Evolutionary conservation across 371 early-diverging fungal species (phyloP).

Genomic region (Syncephalis plumigaleata): DNA sequence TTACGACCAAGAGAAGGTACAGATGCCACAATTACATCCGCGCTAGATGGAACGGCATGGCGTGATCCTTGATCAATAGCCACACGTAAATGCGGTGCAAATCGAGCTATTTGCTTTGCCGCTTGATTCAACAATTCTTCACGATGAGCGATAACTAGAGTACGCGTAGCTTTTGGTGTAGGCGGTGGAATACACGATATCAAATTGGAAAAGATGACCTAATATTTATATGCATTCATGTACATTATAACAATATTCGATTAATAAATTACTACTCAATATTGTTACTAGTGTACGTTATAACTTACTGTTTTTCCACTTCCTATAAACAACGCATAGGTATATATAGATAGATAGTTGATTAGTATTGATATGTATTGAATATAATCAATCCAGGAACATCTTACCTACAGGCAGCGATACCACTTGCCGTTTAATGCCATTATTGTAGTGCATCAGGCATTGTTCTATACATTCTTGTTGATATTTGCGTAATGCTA

Average conservation of each 20-base stretch:
- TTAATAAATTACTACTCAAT: not conserved
- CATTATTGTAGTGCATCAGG: constrained; percentile 24
- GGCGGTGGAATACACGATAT: constrained; percentile 46
- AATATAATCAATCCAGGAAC: not conserved
- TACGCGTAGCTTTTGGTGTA: constrained; percentile 44
- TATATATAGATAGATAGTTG: too few species aligned
- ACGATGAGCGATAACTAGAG: constrained; percentile 71
- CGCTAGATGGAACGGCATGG: constrained; percentile 25
- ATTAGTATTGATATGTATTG: too few species aligned
- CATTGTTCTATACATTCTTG: constrained; percentile 56
- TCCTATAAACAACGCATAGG: constrained; percentile 26
- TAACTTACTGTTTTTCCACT: constrained; percentile 67
- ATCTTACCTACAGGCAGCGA: constrained; percentile 56
- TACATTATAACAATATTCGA: too few species aligned
- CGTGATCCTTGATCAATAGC: constrained; percentile 44
- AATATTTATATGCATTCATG: not conserved
- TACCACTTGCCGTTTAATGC: constrained; percentile 50
- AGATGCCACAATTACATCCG: constrained; percentile 62
- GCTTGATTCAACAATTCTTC: constrained; percentile 78
- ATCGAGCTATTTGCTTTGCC: constrained; percentile 30
- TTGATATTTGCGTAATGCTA: constrained; percentile 46
- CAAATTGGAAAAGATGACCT: constrained; percentile 72
- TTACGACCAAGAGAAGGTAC: constrained; percentile 51
- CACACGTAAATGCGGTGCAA: constrained; percentile 35
- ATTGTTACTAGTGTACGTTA: not conserved